Evolutionary conservation across 108 stramenopile species (phyloP).

Genomic region (Nitzschia sp.): DNA sequence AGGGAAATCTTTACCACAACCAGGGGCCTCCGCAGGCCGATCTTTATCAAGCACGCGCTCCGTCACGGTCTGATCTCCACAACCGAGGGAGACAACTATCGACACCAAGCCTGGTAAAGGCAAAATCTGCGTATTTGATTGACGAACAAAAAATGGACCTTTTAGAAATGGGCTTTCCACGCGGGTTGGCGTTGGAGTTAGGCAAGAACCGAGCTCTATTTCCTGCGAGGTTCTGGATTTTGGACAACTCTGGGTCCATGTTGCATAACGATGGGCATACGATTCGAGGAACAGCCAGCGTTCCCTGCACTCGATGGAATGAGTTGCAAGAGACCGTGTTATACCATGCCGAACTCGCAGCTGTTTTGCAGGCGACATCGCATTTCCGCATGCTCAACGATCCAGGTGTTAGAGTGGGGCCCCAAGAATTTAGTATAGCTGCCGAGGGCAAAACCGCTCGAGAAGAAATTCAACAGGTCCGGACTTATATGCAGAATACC

Average conservation of each 20-base stretch:
- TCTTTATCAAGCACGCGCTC: background rate
- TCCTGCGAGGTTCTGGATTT: slow-evolving; percentile 41
- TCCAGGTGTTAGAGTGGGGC: slow-evolving; percentile 37
- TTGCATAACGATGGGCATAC: slow-evolving; percentile 45
- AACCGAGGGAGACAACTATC: too few species aligned
- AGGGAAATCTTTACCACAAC: too few species aligned
- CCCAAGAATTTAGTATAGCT: slow-evolving; percentile 49
- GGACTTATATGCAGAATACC: slow-evolving; percentile 28
- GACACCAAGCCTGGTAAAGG: background rate
- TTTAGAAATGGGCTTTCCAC: slow-evolving; percentile 31
- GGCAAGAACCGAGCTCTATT: slow-evolving; percentile 28
- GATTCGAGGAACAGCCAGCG: slow-evolving; percentile 22
- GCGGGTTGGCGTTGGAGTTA: slow-evolving; percentile 55
- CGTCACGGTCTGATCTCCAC: background rate
- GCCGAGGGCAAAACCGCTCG: slow-evolving; percentile 19
- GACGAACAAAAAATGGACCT: background rate
- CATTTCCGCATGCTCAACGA: slow-evolving; percentile 60
- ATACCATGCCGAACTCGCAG: slow-evolving; percentile 64
- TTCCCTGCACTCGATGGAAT: slow-evolving; percentile 58
- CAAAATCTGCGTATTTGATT: background rate
- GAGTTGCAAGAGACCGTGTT: slow-evolving; percentile 58
- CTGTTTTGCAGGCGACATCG: slow-evolving; percentile 54
- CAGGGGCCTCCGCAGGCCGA: background rate
- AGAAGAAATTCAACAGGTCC: slow-evolving; percentile 36
- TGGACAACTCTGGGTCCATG: slow-evolving; percentile 71